Conservation (phyloP, 2,329 filamentous ascomycete species). For the Amauroascus verrucosus region DNA sequence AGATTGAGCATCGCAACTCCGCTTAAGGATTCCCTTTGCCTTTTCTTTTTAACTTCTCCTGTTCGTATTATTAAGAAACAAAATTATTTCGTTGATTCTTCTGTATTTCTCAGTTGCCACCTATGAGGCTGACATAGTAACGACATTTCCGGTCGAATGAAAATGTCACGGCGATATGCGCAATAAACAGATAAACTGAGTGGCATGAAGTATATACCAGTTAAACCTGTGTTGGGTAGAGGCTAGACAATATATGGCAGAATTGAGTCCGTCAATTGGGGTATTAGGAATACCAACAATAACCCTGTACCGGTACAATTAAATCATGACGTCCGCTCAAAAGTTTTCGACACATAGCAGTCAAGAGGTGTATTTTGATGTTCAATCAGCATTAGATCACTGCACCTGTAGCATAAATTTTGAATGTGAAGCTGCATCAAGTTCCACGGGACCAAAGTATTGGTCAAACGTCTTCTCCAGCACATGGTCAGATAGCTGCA, state of each 20-base stretch:
- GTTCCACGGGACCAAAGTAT: conserved; percentile 30
- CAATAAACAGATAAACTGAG: too few species aligned
- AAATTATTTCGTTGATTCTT: background rate
- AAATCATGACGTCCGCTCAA: too few species aligned
- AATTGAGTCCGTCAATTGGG: background rate
- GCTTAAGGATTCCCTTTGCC: too few species aligned
- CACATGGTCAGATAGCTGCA: conserved; percentile 60
- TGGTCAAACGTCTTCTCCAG: conserved; percentile 54
- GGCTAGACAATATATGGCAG: too few species aligned
- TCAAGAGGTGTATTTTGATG: background rate
- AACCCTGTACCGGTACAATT: background rate
- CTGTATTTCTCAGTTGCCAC: background rate
- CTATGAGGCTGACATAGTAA: background rate
- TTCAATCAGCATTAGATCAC: background rate
- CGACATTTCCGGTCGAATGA: too few species aligned
- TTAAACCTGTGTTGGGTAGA: too few species aligned
- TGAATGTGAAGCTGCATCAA: background rate
- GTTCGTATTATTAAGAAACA: background rate
- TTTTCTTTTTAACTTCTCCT: background rate
- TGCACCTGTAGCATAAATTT: background rate
- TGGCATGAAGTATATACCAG: too few species aligned
- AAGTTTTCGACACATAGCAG: background rate
- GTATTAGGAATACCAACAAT: background rate
- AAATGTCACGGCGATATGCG: too few species aligned
- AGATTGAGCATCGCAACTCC: background rate